Evolutionary conservation across 495 filamentous ascomycete genomes (phyloP), one percentile per base, ranked within the genome.

Genomic region (Penicillium alfredii): DNA sequence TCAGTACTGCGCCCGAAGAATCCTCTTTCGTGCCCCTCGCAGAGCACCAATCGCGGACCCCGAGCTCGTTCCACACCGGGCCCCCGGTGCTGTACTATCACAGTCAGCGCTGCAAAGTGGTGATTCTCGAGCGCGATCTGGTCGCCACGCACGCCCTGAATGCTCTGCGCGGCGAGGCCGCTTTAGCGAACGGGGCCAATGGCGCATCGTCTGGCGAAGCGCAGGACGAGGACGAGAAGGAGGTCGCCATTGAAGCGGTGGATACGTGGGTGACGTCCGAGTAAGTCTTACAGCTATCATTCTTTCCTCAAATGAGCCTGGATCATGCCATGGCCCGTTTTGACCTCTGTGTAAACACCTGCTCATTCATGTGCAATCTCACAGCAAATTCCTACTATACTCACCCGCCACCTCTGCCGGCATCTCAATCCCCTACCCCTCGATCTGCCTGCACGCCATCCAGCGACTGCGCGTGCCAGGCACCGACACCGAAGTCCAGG

Each of bases 371-470:
- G 33, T 21, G 26, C 8, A 26, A 8, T 38, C 34, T 39, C n/a
- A n/a, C n/a, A 93, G 87, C 33, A 80, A 81, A 62, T 69, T 95
- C 42, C 75, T 77, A 29, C 61, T 94, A 45, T 90, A 77, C 68
- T 82, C 77, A 54, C 60, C 74, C 30, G 35, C 73, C 12, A 67
- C 65, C 29, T 61, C 69, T 20, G 62, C 60, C 3, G 89, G 88
- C 33, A 51, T 94, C 33, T 72, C 79, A 24, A 88, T 98, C 40
- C 84, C 88, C 9, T 98, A 95, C 68, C 87, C 84, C 3, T 63
- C 78, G 20, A 87, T 98, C 53, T 84, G 81, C 18, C 78, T 97
- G 7, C 92, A 98, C 60, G 92, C 89, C 6, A 77, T 88, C 58
- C 82, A 88, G 58, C 74, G 74, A 36, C 64, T 70, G n/a, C 57